phyloP scores from a whole-genome alignment of 228 moss, liverwort and hornwort species.

The Sphagnum magellanicum region DNA sequence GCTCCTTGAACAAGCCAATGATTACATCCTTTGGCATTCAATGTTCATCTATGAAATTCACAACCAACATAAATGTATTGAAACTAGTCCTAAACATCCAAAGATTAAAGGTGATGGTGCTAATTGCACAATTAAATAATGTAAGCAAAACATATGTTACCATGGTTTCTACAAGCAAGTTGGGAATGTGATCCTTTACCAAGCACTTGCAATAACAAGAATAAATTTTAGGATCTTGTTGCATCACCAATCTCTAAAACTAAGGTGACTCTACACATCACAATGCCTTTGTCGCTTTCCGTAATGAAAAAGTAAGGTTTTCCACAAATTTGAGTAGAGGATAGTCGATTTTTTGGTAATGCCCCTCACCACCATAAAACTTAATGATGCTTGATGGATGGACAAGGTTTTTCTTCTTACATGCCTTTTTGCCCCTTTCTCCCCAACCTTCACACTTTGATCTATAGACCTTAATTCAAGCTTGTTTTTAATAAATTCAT shows the following conservation, averaged over 20 bases:
- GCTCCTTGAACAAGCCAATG: not conserved
- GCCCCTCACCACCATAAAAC: too few relatives aligned
- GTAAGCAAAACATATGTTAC: not conserved
- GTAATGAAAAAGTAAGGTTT: not conserved
- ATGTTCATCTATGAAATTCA: not conserved
- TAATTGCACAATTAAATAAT: too few relatives aligned
- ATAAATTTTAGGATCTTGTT: not conserved
- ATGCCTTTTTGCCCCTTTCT: too few relatives aligned
- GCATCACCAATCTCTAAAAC: not conserved
- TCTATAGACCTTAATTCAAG: too few relatives aligned
- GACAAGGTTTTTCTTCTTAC: too few relatives aligned
- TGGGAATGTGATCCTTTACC: not conserved
- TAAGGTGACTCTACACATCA: not conserved
- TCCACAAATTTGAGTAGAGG: not conserved
- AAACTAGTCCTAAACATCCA: too few relatives aligned
- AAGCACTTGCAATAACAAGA: not conserved
- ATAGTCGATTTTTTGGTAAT: not conserved
- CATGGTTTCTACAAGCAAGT: constrained; percentile 2
- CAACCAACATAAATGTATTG: not conserved
- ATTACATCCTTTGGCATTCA: not conserved
- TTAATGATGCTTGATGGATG: too few relatives aligned
- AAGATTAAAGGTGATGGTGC: too few relatives aligned
- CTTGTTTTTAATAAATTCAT: too few relatives aligned
- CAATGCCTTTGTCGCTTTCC: not conserved
- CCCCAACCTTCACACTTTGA: too few relatives aligned